Evolutionary conservation across 2,329 filamentous ascomycete species (phyloP), one percentile per base, ranked within the genome.

Genomic region (Fusarium proliferatum): DNA sequence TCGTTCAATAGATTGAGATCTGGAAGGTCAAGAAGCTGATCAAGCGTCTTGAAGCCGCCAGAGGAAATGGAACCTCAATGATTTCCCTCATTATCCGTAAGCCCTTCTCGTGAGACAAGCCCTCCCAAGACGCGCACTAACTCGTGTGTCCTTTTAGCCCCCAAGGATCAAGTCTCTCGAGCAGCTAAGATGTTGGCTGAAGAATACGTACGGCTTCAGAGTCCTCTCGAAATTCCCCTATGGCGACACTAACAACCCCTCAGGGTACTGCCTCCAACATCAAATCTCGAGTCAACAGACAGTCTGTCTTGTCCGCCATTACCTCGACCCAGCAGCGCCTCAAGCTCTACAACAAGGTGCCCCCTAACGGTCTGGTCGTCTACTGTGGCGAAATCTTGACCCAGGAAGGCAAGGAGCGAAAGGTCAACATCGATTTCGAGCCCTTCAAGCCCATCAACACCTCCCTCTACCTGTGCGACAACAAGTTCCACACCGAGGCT

Each of bases 331-430:
- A 99, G 86, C 96, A 99, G 88, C 94, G 96, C 84, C 91, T 99
- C 76, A 99, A 99, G 90, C 90, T 99, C 55, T 99, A 99, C 88
- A 97, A 95, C 86, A 98, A 98, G 86, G 96, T 99, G 64, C 96
- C 97, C 38, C 94, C 96, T 56, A 99, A 99, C 85, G 96, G 96
- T 69, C 88, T 99, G 76, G 96, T 99, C 76, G 93, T 99, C 77
- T 99, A 99, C 90, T 99, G 96, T 84, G 96, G 96, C 92, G 96
- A 99, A 98, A 98, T 99, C 83, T 92, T 99, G 88, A 99, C 96
- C 64, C 92, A 92, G 36, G 96, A 99, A 88, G 96, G 96, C 85
- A 99, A 99, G 86, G 96, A 99, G 87, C 90, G 96, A 81, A 99
- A 98, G 89, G 97, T 99, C 88, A 99, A 99, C 86, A 99, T 99